Evolutionary conservation across 805 yeast species (phyloP).

Genomic region (Pichia rugopelliculosa): DNA sequence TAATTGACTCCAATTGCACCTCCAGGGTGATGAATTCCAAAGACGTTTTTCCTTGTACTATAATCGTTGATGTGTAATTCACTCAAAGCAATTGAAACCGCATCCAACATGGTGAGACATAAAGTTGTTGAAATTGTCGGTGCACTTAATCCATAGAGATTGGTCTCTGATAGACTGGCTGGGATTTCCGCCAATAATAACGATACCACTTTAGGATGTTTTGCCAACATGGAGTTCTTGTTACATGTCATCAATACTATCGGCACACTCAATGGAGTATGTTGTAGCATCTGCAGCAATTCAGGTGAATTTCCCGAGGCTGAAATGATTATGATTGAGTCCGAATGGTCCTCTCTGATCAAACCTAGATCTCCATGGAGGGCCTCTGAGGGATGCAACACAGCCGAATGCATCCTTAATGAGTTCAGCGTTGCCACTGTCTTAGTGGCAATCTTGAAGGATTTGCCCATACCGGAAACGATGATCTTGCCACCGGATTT

Average conservation of each 20-base stretch:
- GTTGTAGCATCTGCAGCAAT: constrained; percentile 48
- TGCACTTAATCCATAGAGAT: constrained; percentile 73
- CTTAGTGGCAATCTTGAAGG: constrained; percentile 71
- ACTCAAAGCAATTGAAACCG: constrained; percentile 64
- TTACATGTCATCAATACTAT: constrained; percentile 59
- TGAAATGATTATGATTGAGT: constrained; percentile 57
- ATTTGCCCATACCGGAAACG: constrained; percentile 79
- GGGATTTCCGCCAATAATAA: constrained; percentile 61
- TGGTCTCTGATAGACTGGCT: constrained; percentile 45
- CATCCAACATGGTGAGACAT: constrained; percentile 69
- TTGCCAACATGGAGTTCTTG: constrained; percentile 47
- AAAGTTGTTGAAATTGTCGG: constrained; percentile 83
- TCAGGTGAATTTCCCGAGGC: constrained; percentile 85
- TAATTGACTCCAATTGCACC: constrained; percentile 70
- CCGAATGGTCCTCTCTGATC: constrained; percentile 46
- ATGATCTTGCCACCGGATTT: constrained; percentile 60
- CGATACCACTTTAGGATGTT: constrained; percentile 40
- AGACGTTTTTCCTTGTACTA: constrained; percentile 43
- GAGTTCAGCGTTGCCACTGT: constrained; percentile 79
- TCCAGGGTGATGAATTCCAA: constrained; percentile 80
- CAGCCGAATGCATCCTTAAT: constrained; percentile 57
- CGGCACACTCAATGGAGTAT: constrained; percentile 46
- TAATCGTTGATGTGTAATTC: constrained; percentile 58
- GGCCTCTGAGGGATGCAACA: constrained; percentile 80
- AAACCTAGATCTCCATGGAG: constrained; percentile 86